A percentile compares a stretch with the other conserved stretches of the same genome.
These are phyloP conservation scores for Scheffersomyces titani DNA, from an alignment of 1,139 yeast species.

Conservation along the genomic window DNA sequence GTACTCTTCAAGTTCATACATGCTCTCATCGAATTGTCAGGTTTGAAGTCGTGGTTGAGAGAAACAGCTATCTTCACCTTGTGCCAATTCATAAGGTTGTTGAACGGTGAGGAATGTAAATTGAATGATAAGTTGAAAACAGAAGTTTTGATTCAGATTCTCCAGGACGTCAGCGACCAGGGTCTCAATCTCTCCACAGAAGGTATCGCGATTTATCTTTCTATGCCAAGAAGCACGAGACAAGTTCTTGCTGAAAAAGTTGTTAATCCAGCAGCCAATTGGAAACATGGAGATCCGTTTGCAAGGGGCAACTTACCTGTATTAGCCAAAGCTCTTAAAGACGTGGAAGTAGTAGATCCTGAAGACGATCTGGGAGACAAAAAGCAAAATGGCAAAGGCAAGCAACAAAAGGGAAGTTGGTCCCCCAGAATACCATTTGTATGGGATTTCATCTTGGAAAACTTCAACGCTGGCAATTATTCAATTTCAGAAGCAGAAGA, in stretches of 20 bases:
- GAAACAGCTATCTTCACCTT: slow-evolving; percentile 79
- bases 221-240: slow-evolving; percentile 40
- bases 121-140: slow-evolving; percentile 20
- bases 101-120: slow-evolving; percentile 10
- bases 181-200: slow-evolving; percentile 71
- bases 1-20: slow-evolving; percentile 41
- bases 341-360: slow-evolving; percentile 40
- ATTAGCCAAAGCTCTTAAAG: slow-evolving; percentile 68
- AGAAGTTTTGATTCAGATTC: slow-evolving; percentile 28
- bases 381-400: slow-evolving; percentile 7
- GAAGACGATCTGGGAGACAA: slow-evolving; percentile 31
- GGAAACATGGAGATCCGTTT: slow-evolving; percentile 79
- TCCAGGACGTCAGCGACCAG: slow-evolving; percentile 48
- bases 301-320: slow-evolving; percentile 62
- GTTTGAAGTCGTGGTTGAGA: slow-evolving; percentile 78
- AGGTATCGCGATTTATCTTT: slow-evolving; percentile 73
- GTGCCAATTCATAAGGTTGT: slow-evolving; percentile 44
- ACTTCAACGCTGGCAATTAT: slow-evolving; percentile 26
- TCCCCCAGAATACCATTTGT: slow-evolving; percentile 79
- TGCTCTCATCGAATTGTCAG: slow-evolving; percentile 58
- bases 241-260: slow-evolving; percentile 23
- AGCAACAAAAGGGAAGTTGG: slow-evolving; percentile 69
- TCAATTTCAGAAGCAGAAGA: slow-evolving; percentile 21
- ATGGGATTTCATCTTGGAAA: slow-evolving; percentile 66
- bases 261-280: slow-evolving; percentile 35